phyloP scores from a whole-genome alignment of 202 grass and related monocot species.

The Carex arenaria region DNA sequence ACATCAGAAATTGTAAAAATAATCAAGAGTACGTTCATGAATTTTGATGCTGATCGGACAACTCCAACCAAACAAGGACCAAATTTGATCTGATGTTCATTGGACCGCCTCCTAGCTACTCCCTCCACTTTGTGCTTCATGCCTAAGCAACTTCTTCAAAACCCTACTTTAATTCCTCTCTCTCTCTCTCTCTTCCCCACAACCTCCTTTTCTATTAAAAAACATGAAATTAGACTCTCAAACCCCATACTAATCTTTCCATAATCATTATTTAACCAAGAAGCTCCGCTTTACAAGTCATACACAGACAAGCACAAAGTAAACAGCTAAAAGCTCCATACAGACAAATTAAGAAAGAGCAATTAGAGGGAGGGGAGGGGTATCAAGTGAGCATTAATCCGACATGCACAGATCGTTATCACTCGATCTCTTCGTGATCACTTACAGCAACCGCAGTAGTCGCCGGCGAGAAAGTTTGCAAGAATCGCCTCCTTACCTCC shows the following conservation, averaged over 20 bases:
- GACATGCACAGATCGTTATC: conserved; percentile 58
- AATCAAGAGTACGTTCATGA: too few relatives aligned
- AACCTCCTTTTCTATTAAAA: conserved; percentile 34
- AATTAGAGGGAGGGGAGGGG: background rate
- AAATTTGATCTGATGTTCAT: too few relatives aligned
- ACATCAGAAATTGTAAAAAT: too few relatives aligned
- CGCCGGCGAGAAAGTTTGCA: conserved; percentile 28
- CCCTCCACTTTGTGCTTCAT: conserved; percentile 50
- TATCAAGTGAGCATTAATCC: conserved; percentile 23
- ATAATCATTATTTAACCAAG: background rate
- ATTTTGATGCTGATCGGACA: too few relatives aligned
- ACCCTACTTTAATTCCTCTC: background rate
- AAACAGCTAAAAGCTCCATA: background rate
- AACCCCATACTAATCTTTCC: conserved; percentile 4
- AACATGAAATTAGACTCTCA: conserved; percentile 25
- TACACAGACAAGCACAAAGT: background rate
- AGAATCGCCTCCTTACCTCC: conserved; percentile 30
- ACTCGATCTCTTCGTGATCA: background rate
- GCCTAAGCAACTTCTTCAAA: conserved; percentile 33
- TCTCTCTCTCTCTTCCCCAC: background rate
- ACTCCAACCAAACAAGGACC: too few relatives aligned
- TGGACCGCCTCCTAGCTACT: too few relatives aligned
- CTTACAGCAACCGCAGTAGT: conserved; percentile 12
- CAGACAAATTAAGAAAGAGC: background rate
- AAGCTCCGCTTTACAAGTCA: background rate